Base-by-base conservation (phyloP, 139 green algal species). In the Micractinium conductrix region DNA sequence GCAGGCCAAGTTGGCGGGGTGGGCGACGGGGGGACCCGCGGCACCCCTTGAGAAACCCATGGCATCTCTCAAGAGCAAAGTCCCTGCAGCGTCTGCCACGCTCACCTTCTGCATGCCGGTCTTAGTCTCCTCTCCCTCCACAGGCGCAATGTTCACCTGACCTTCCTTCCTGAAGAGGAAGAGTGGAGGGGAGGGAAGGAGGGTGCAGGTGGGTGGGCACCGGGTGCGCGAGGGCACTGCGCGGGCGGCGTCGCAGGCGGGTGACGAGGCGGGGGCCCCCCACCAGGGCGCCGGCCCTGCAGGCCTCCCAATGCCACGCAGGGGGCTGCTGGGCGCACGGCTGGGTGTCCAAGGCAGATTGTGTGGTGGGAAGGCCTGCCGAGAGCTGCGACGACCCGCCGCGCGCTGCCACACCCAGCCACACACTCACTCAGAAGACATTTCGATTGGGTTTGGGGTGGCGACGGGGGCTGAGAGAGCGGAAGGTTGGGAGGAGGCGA, bases 31-130 rank as follows among this genome's bases (percentile, higher is more conserved):
- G 48, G 48, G 16, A 10, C 48, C 48, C 48, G 10, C 48, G 12
- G 48, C 48, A 10, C 48, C 48, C 48, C 16, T 16, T 10, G 48
- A 58, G 12, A 16, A 10, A 16, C 48, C 10, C 48, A 10, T 58
- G 10, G 48, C 48, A 62, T 21, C 53, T 14, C 53, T 21, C 53
- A 62, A 14, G 2, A 5, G 2, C 53, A 19, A 30, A 22, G 19
- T 21, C 53, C 48, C 14, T 30, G 19, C 53, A 62, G 19, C 53
- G 53, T 21, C 12, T 6, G 28, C 74, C n/a, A 68, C 74, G 19
- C 37, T 55, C 83, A 86, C 83, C 72, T 87, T 87, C 76, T 85
- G 83, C 76, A 85, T 76, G 45, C 83, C 83, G 28, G 83, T 87
- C 55, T 17, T 60, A 48, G 83, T 87, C 74, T 85, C 12, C 73